phyloP scores from a whole-genome alignment of 2,329 filamentous ascomycete genomes.

The Thielaviopsis cerberus region DNA sequence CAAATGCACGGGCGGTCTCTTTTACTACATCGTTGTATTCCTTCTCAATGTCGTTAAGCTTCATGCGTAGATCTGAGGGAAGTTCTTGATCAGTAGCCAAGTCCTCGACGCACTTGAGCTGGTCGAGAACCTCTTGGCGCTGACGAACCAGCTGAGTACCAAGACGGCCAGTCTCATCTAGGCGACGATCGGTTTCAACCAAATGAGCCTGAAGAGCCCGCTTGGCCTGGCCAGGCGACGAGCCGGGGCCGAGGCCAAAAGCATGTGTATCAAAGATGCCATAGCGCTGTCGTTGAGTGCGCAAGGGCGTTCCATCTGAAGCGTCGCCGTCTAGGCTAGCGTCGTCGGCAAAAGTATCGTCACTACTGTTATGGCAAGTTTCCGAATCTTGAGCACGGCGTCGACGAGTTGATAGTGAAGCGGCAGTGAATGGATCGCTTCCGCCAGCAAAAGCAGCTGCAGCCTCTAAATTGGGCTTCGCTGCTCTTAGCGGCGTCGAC shows the following conservation, averaged over 20 bases:
- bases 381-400: not conserved
- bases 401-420: not conserved
- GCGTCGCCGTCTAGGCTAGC: constrained; percentile 6
- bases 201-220: constrained; percentile 80
- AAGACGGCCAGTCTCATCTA: constrained; percentile 78
- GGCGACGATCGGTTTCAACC: constrained; percentile 73
- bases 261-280: constrained; percentile 67
- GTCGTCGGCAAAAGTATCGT: constrained; percentile 6
- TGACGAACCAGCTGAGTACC: constrained; percentile 78
- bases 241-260: constrained; percentile 55
- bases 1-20: constrained; percentile 73
- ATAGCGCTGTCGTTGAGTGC: constrained; percentile 43
- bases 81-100: constrained; percentile 60
- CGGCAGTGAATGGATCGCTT: constrained; percentile 5
- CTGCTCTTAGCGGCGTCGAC: constrained; percentile 4
- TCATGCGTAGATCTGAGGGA: constrained; percentile 62
- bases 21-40: constrained; percentile 89
- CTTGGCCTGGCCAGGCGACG: constrained; percentile 73
- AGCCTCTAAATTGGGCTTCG: constrained; percentile 8
- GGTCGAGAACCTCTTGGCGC: constrained; percentile 63
- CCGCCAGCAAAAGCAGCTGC: constrained; percentile 10
- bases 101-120: constrained; percentile 67
- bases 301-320: not conserved
- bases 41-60: constrained; percentile 70
- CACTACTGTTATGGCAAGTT: not conserved